phyloP scores from a whole-genome alignment of 176 grass and related monocot species.

The Oryza glumipatula region DNA sequence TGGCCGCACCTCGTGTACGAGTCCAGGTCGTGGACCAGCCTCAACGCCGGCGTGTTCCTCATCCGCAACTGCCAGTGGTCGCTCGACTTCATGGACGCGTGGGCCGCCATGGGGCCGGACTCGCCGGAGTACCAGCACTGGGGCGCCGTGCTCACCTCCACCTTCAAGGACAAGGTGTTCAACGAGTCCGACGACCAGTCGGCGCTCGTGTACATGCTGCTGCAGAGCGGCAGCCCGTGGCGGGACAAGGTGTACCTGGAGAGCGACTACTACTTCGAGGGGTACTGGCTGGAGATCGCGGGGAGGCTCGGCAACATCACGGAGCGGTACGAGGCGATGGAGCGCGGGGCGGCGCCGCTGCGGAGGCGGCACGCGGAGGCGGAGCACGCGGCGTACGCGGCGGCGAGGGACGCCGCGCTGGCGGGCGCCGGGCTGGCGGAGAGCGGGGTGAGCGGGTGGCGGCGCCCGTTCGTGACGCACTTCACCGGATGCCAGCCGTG shows the following conservation, averaged over 20 bases:
- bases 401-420: conserved; percentile 48
- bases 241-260: conserved; percentile 73
- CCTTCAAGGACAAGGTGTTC: conserved; percentile 75
- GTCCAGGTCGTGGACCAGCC: conserved; percentile 62
- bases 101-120: conserved; percentile 63
- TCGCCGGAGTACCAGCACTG: conserved; percentile 55
- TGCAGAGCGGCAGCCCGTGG: conserved; percentile 55
- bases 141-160: conserved; percentile 59
- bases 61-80: conserved; percentile 98
- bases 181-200: conserved; percentile 90
- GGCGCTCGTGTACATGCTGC: conserved; percentile 80
- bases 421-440: conserved; percentile 37
- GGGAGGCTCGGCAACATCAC: conserved; percentile 61
- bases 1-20: conserved; percentile 68
- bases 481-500: conserved; percentile 97
- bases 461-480: conserved; percentile 83
- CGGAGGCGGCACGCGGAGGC: conserved; percentile 63
- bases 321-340: conserved; percentile 56
- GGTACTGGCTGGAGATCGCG: conserved; percentile 91
- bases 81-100: conserved; percentile 82
- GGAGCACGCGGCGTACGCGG: conserved; percentile 41
- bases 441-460: conserved; percentile 51
- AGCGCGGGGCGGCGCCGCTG: conserved; percentile 43
- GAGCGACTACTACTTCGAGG: conserved; percentile 73
- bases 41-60: conserved; percentile 96